phyloP scores from a whole-genome alignment of 306 rosid species.

The Cucumis melo region DNA sequence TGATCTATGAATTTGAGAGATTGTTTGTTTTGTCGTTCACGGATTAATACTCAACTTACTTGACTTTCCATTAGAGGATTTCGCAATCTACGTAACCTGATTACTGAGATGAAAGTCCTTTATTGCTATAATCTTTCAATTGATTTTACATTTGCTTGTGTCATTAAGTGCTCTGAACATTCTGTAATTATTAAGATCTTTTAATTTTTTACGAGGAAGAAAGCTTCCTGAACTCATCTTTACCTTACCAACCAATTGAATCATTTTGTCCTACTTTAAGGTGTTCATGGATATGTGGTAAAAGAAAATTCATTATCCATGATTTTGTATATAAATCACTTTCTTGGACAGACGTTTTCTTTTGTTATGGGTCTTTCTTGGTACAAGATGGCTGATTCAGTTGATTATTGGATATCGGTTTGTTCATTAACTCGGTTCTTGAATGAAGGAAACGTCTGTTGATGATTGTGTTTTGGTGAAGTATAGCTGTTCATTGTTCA shows the following conservation, averaged over 20 bases:
- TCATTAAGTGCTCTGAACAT: background rate
- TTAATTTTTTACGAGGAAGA: background rate
- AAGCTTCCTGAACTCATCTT: background rate
- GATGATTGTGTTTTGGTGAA: background rate
- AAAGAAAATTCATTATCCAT: background rate
- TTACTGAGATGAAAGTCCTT: background rate
- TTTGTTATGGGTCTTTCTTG: background rate
- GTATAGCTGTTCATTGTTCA: background rate
- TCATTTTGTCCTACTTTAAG: background rate
- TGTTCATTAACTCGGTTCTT: background rate
- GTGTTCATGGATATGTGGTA: background rate
- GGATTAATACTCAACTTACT: background rate
- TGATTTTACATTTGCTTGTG: background rate
- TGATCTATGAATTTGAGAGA: background rate
- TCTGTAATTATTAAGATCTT: background rate
- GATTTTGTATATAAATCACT: background rate
- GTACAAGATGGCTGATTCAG: background rate
- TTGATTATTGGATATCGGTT: background rate
- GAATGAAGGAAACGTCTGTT: background rate
- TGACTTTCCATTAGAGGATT: background rate
- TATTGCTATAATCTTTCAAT: background rate
- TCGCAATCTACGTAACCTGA: background rate
- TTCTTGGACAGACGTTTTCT: background rate
- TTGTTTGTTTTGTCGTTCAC: background rate
- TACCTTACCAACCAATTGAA: background rate